Percentiles rank a stretch among this genome's conserved stretches.
Conservation (phyloP, 2,329 filamentous ascomycete genomes). For the Cladorrhinum sp. region DNA sequence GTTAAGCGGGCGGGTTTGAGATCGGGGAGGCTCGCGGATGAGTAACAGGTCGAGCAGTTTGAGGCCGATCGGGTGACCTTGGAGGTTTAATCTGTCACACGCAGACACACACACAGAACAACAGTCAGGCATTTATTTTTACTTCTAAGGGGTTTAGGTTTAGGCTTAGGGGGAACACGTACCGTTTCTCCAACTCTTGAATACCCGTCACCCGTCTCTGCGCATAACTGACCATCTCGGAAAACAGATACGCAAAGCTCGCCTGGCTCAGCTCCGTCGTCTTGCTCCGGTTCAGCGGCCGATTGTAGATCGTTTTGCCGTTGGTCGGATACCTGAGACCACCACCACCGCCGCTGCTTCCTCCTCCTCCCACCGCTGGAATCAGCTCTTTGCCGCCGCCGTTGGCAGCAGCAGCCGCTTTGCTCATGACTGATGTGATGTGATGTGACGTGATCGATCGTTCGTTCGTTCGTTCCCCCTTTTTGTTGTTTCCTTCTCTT, state of each 20-base stretch:
- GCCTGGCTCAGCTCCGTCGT: constrained; percentile 87
- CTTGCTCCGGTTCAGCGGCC: constrained; percentile 85
- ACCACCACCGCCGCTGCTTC: constrained; percentile 42
- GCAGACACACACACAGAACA: too few species aligned
- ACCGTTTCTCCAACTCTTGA: constrained; percentile 90
- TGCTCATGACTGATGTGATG: not conserved
- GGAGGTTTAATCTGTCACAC: constrained; percentile 68
- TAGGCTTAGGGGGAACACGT: constrained; percentile 32
- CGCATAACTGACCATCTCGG: constrained; percentile 94
- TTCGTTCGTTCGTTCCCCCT: not conserved
- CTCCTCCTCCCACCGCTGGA: constrained; percentile 28
- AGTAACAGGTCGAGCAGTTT: constrained; percentile 94
- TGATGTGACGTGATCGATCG: too few species aligned
- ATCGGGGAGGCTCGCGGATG: constrained; percentile 70
- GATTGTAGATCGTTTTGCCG: constrained; percentile 97
- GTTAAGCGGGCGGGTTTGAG: constrained; percentile 74
- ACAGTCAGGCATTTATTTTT: not conserved
- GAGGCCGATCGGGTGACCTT: constrained; percentile 90
- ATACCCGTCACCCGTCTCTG: constrained; percentile 88
- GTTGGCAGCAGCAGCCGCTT: not conserved
- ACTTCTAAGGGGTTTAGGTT: too few species aligned
- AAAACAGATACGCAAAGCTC: constrained; percentile 93
- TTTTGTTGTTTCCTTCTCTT: not conserved
- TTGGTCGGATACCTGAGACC: constrained; percentile 85
- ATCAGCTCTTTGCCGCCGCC: not conserved